Conservation (phyloP, 2,329 filamentous ascomycete genomes). For the Knufia petricola region DNA sequence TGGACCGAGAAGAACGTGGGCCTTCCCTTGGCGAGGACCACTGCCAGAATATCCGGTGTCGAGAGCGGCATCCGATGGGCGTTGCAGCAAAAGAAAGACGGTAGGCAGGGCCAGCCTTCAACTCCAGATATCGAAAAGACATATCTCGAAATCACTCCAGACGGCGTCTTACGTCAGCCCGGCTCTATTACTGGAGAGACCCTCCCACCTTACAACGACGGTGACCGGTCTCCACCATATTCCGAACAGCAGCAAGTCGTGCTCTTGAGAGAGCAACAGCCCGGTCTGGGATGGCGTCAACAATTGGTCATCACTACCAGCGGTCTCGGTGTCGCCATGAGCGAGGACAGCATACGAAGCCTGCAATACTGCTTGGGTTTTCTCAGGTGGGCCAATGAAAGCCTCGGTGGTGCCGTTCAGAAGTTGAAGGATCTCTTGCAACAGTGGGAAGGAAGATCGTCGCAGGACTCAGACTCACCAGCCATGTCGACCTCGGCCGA, state of each 20-base stretch:
- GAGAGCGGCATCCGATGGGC: slow-evolving; percentile 83
- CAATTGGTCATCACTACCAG: slow-evolving; percentile 84
- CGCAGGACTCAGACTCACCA: slow-evolving; percentile 24
- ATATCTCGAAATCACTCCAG: slow-evolving; percentile 13
- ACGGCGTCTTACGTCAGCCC: slow-evolving; percentile 12
- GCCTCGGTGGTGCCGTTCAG: slow-evolving; percentile 65
- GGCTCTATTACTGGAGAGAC: slow-evolving; percentile 48
- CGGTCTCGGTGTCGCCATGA: slow-evolving; percentile 83
- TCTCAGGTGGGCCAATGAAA: slow-evolving; percentile 71
- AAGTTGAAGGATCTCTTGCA: slow-evolving; percentile 67
- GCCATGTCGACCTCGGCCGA: slow-evolving; percentile 20
- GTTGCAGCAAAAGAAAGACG: slow-evolving; percentile 40
- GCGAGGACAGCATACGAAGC: slow-evolving; percentile 72
- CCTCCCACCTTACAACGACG: slow-evolving; percentile 74
- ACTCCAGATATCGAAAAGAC: slow-evolving; percentile 21
- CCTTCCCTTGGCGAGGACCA: slow-evolving; percentile 72
- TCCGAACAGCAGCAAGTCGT: slow-evolving; percentile 14
- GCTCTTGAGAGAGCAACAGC: slow-evolving; percentile 12
- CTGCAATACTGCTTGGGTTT: slow-evolving; percentile 76
- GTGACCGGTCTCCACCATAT: slow-evolving; percentile 28
- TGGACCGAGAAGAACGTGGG: slow-evolving; percentile 81
- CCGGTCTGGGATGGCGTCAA: slow-evolving; percentile 56
- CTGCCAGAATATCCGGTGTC: slow-evolving; percentile 76
- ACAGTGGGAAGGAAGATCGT: slow-evolving; percentile 58
- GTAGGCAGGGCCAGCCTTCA: slow-evolving; percentile 6